These are phyloP conservation scores for Tardiomyces blankii DNA, from an alignment of 1,139 yeast species.

Conservation along the genomic window DNA sequence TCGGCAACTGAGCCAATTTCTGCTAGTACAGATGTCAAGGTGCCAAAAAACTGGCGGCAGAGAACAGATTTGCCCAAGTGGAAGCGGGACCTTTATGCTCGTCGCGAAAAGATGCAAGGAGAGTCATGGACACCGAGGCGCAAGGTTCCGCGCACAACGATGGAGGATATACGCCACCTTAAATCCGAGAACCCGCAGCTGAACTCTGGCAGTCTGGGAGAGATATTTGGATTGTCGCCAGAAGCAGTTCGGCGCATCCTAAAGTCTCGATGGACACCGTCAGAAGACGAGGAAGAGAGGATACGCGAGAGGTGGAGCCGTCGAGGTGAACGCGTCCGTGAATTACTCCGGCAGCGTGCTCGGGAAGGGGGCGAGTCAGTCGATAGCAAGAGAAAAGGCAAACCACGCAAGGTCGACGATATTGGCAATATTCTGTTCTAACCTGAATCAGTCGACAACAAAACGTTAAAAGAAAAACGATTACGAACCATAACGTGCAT, in stretches of 20 bases:
- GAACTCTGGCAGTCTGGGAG: constrained; percentile 49
- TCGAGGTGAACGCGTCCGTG: constrained; percentile 30
- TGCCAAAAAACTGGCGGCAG: constrained; percentile 35
- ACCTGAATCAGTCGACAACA: not conserved
- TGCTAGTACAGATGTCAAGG: constrained; percentile 7
- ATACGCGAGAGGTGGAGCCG: constrained; percentile 40
- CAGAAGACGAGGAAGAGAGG: constrained; percentile 35
- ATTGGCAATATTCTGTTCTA: constrained; percentile 1
- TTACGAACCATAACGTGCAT: no score
- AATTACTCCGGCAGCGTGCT: not conserved
- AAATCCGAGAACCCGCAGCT: constrained; percentile 46
- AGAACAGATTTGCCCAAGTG: constrained; percentile 40
- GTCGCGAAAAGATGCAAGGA: constrained; percentile 47
- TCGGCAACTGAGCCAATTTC: no score
- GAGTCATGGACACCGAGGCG: constrained; percentile 59
- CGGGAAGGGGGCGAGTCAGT: not conserved
- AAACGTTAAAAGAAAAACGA: no score
- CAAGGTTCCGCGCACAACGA: constrained; percentile 56
- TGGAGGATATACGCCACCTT: constrained; percentile 51
- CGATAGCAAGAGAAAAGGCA: not conserved
- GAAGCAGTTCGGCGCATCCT: constrained; percentile 76
- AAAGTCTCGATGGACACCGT: constrained; percentile 69
- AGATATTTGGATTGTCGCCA: constrained; percentile 61
- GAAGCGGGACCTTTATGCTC: constrained; percentile 54
- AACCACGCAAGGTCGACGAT: not conserved